phyloP scores from a whole-genome alignment of 371 early-diverging fungal species.

The Mycotypha africana region DNA sequence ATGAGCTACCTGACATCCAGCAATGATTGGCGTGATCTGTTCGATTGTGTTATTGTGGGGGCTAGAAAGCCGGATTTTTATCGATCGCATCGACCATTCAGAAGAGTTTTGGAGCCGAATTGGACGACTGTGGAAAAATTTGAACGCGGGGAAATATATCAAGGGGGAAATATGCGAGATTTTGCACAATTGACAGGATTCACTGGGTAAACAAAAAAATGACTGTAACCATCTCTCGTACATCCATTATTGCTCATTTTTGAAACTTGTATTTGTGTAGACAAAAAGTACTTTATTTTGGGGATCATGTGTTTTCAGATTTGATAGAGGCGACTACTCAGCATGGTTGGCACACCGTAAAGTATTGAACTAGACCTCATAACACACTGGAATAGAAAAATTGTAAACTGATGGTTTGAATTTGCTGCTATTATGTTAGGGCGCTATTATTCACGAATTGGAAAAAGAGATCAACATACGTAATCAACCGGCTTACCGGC shows the following conservation, averaged over 20 bases:
- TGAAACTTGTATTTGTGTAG: constrained; percentile 9
- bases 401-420: neutral
- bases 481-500: constrained; percentile 47
- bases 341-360: constrained; percentile 63
- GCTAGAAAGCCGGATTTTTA: constrained; percentile 63
- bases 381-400: neutral
- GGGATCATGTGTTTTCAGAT: constrained; percentile 67
- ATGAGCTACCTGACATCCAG: constrained; percentile 48
- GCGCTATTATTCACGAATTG: constrained; percentile 62
- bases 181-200: constrained; percentile 58
- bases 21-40: constrained; percentile 55
- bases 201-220: constrained; percentile 20
- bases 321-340: constrained; percentile 59
- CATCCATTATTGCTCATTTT: too few species aligned
- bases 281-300: constrained; percentile 61
- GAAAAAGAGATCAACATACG: constrained; percentile 50
- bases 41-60: constrained; percentile 57
- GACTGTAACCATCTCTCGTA: too few species aligned
- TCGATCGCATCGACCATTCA: constrained; percentile 50
- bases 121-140: constrained; percentile 53
- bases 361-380: too few species aligned
- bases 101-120: constrained; percentile 38
- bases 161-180: constrained; percentile 56
- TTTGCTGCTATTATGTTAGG: constrained; percentile 11
- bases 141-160: constrained; percentile 54